Evolutionary conservation across 768 basidiomycete species (phyloP), one percentile per base, ranked within the genome.

Genomic region (Gautieria morchelliformis): DNA sequence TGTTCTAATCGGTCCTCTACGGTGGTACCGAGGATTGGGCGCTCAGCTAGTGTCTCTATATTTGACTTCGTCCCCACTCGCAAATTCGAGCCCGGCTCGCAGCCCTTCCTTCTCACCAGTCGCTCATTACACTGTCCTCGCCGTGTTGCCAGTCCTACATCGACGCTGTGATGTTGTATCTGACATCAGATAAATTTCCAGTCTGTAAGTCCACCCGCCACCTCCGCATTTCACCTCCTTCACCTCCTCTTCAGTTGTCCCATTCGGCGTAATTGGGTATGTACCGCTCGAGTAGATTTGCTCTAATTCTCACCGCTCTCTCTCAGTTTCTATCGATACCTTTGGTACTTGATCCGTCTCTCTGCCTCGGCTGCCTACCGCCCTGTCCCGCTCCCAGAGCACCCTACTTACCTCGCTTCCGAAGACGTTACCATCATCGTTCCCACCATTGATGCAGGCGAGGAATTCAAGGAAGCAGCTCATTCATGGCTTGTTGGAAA

Each of bases 361-460:
- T 70, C 80, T 37, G 93, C 91, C n/a, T 79, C 80, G 22, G 75
- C 78, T 63, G 81, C 85, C 44, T 94, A 94, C 74, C 80, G 84
- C 59, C 92, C 92, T n/a, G 82, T 95, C 47, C 92, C 91, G 1
- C 73, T 93, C 14, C 93, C 93, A 52, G 83, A 87, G 74, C 86
- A 91, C 68, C 91, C 93, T 1, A 94, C 92, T 20, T 95, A 94
- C 68, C 74, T 89, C 65, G 87, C 92, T 52, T 78, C 81, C 1
- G 93, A 96, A 68, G 93, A 96, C 74, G 93, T 96, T 62, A 96
- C 93, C 42, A 94, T 95, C 67, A 92, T 96, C 59, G 93, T 95
- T 3, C 93, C 93, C 40, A 95, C 92, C 60, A 94, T 96, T 66
- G 93, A 96, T 68, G 92, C 93, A 3, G 93, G 93, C 51, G 91